Conservation (phyloP, 2,329 filamentous ascomycete species). For the Diatrype stigma region DNA sequence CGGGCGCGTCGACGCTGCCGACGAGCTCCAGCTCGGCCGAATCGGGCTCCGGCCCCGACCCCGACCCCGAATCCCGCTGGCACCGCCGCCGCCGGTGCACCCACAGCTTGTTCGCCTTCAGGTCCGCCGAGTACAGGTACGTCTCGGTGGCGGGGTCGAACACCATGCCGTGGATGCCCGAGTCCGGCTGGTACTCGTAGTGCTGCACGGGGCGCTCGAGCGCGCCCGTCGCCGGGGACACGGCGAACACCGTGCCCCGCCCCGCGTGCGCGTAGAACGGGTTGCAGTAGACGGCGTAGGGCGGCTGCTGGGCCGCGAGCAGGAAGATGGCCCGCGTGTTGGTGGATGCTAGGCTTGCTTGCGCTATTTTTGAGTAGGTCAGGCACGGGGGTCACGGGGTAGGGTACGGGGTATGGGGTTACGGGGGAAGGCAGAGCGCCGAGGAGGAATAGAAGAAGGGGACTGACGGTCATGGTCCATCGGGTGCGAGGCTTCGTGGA, state of each 20-base stretch:
- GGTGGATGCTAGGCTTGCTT: slow-evolving; percentile 63
- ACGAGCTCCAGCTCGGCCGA: slow-evolving; percentile 63
- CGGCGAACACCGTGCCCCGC: slow-evolving; percentile 72
- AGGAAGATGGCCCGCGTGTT: slow-evolving; percentile 89
- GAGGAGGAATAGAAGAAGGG: too few relatives aligned
- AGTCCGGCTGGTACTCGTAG: slow-evolving; percentile 65
- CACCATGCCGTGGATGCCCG: slow-evolving; percentile 78
- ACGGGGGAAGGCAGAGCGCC: too few relatives aligned
- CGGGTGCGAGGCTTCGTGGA: slow-evolving; percentile 69
- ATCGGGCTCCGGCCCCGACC: slow-evolving; percentile 57
- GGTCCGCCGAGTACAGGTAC: slow-evolving; percentile 75
- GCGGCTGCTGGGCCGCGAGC: slow-evolving; percentile 71
- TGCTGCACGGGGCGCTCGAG: slow-evolving; percentile 65
- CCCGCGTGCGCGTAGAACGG: slow-evolving; percentile 86
- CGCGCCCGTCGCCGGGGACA: slow-evolving; percentile 51
- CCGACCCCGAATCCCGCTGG: slow-evolving; percentile 53
- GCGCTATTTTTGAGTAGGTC: slow-evolving; percentile 55
- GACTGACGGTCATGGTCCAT: slow-evolving; percentile 70
- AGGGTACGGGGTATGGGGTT: slow-evolving; percentile 9
- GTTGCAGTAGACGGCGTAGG: slow-evolving; percentile 82
- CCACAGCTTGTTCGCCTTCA: slow-evolving; percentile 78
- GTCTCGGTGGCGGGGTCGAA: slow-evolving; percentile 67
- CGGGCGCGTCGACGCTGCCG: slow-evolving; percentile 68
- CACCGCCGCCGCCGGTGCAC: too few relatives aligned
- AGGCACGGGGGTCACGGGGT: slow-evolving; percentile 5